Evolutionary conservation across 352 stramenopile species (phyloP).

Genomic region (Phytophthora aleatoria): DNA sequence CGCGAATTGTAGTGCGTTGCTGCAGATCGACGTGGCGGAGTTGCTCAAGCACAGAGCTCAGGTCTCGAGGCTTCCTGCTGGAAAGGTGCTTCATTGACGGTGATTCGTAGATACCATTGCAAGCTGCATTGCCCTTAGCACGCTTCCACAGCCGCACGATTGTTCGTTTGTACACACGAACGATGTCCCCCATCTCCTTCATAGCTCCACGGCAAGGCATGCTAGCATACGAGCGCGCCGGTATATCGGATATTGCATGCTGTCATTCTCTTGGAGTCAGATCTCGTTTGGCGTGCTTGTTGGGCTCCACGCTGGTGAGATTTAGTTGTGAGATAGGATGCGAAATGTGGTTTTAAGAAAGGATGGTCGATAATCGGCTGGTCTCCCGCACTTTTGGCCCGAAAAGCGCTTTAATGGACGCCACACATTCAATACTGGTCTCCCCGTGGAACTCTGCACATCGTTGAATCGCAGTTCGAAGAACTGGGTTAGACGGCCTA

Average conservation of each 20-base stretch:
- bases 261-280: neutral
- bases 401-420: neutral
- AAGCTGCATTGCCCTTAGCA: neutral
- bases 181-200: neutral
- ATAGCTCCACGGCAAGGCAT: neutral
- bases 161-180: neutral
- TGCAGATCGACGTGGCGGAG: neutral
- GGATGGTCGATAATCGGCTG: neutral
- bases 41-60: neutral
- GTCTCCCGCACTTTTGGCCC: neutral
- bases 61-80: neutral
- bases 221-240: neutral
- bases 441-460: neutral
- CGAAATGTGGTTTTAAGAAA: neutral
- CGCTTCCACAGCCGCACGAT: neutral
- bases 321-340: neutral
- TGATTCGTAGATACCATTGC: neutral
- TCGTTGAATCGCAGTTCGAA: neutral
- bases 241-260: neutral
- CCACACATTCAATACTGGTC: neutral
- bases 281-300: neutral
- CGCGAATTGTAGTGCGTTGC: neutral
- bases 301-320: neutral
- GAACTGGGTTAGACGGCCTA: no score
- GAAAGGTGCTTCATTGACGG: neutral